Evolutionary conservation across 768 basidiomycete genomes (phyloP), one percentile per base, ranked within the genome.

Genomic region (Boletus reticulatus): DNA sequence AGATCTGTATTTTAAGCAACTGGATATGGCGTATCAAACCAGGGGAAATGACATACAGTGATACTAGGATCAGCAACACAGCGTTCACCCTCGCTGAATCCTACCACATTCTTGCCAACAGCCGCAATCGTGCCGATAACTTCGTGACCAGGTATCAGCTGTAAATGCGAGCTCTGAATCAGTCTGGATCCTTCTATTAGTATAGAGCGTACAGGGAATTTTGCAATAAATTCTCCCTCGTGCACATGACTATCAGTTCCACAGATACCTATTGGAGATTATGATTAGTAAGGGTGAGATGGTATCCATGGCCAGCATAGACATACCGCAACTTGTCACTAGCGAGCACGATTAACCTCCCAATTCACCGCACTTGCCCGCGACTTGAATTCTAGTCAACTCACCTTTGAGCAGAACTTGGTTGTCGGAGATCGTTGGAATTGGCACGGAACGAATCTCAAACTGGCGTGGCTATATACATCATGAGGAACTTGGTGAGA

Each of bases 11-110:
- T 31, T 19, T 17, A 4, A 16, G 19, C 24, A n/a, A 45, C 43
- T 31, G 7, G 8, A 13, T 1, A 16, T n/a, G 8, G 9, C 44
- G 29, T 19, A 27, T 22, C 24, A 50, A 37, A 46, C 31, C 11
- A 32, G 29, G 17, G 43, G 37, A 64, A 51, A 59, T 55, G 44
- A 69, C 84, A 62, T 58, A 87, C 87, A 34, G 84, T 83, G 53
- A 80, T 75, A 45, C 84, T 81, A 48, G 88, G 85, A 70, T 95
- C 92, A 27, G 87, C 89, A 17, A 90, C 91, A 62, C 86, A 84
- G 50, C 89, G 85, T 64, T 94, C 92, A 29, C 92, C 92, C 27
- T 81, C 71, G 3, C 73, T 67, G 67, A 92, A 90, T 4, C 80
- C 87, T 62, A 80, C 80, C 31, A 92, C 90, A 60, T 88, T 80